A percentile compares a stretch with the other conserved stretches of the same genome.
These are phyloP conservation scores for Bocquillonia castaneifolia DNA, from an alignment of 441 rosid genomes.

Conservation along the genomic window DNA sequence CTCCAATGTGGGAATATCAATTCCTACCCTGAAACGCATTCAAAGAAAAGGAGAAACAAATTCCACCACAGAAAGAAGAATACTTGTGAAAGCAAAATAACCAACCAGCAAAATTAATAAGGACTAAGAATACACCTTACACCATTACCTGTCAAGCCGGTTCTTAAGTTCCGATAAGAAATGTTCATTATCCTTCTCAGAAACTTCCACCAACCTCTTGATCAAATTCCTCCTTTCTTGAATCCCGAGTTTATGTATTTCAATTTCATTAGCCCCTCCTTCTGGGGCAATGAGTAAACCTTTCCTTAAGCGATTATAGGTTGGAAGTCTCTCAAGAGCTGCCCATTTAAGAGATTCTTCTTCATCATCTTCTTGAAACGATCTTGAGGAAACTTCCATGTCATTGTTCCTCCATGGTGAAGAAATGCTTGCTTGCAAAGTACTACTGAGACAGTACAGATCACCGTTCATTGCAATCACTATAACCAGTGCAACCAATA, in stretches of 20 bases:
- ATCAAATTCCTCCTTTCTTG: conserved; percentile 45
- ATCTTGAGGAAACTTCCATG: conserved; percentile 34
- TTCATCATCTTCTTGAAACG: conserved; percentile 47
- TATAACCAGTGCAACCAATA: too few relatives aligned
- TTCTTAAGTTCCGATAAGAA: conserved; percentile 58
- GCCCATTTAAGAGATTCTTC: conserved; percentile 77
- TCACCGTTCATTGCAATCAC: too few relatives aligned
- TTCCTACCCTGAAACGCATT: conserved; percentile 49
- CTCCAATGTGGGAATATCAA: conserved; percentile 57
- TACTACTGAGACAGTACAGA: conserved; percentile 23
- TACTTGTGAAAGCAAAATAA: too few relatives aligned
- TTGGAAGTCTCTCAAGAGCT: conserved; percentile 61
- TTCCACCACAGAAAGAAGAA: too few relatives aligned
- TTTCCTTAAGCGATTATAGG: conserved; percentile 51
- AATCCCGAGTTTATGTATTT: conserved; percentile 40
- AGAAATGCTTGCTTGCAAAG: conserved; percentile 31
- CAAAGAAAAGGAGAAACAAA: too few relatives aligned
- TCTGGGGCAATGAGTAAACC: conserved; percentile 41
- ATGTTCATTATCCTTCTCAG: conserved; percentile 59
- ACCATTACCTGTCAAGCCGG: conserved; percentile 63
- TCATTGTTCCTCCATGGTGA: conserved; percentile 26
- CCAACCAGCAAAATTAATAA: too few relatives aligned
- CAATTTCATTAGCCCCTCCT: conserved; percentile 36
- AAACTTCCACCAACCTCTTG: conserved; percentile 44
- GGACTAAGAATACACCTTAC: too few relatives aligned